Conservation (phyloP, 164 flowering plant genomes). For the Santalum album region DNA sequence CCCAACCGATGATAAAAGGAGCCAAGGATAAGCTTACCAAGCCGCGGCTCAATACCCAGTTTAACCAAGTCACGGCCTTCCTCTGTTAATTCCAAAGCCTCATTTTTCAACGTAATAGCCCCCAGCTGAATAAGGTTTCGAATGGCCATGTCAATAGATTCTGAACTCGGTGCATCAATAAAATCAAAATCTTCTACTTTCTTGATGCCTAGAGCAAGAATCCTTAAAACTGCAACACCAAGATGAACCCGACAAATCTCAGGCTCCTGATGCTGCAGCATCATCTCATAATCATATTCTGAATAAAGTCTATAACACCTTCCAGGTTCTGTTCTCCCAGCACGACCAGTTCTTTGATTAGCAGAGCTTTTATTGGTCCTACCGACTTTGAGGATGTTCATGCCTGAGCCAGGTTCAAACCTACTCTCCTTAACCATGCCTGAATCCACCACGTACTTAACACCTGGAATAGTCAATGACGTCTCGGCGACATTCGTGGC, state of each 20-base stretch:
- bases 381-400: conserved; percentile 79
- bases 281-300: conserved; percentile 41
- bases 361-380: conserved; percentile 84
- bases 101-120: conserved; percentile 37
- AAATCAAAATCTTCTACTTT: conserved; percentile 67
- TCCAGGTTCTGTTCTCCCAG: conserved; percentile 94
- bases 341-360: conserved; percentile 90
- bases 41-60: conserved; percentile 87
- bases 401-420: conserved; percentile 79
- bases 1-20: conserved; percentile 38
- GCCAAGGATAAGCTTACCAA: conserved; percentile 70
- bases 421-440: conserved; percentile 84
- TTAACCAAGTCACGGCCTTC: conserved; percentile 56
- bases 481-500: conserved; percentile 97
- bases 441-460: conserved; percentile 82
- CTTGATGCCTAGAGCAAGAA: conserved; percentile 69
- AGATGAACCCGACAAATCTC: conserved; percentile 90
- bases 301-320: conserved; percentile 80
- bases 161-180: conserved; percentile 72
- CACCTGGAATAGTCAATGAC: conserved; percentile 90
- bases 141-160: conserved; percentile 80
- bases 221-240: conserved; percentile 83
- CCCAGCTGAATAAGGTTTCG: conserved; percentile 78
- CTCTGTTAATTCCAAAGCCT: conserved; percentile 45
- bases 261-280: conserved; percentile 73